These are phyloP conservation scores for Solanum chacoense DNA, from an alignment of 305 asterid genomes.

Conservation along the genomic window DNA sequence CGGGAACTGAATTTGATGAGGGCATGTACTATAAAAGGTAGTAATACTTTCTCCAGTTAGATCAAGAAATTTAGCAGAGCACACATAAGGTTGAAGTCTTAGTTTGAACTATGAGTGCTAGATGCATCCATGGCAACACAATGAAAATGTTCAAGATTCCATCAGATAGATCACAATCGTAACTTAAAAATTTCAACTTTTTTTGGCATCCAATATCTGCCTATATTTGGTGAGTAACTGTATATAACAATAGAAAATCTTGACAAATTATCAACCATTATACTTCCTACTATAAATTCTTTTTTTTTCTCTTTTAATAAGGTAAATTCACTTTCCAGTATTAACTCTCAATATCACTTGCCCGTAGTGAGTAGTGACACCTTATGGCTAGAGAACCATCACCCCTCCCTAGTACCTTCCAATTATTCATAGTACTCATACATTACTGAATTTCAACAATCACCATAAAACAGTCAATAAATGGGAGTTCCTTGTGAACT, in stretches of 20 bases:
- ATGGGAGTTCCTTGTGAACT: too few species aligned
- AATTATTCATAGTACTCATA: too few species aligned
- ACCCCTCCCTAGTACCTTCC: too few species aligned
- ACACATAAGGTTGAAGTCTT: not conserved
- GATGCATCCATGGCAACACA: not conserved
- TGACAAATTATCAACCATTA: not conserved
- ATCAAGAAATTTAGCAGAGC: not conserved
- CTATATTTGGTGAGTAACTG: not conserved
- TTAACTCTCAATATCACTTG: too few species aligned
- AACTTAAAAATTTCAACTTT: not conserved
- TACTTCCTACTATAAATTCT: not conserved
- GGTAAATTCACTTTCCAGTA: too few species aligned
- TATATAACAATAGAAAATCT: not conserved
- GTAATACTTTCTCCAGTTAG: not conserved
- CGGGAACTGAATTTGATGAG: not conserved
- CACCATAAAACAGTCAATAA: too few species aligned
- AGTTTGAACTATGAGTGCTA: not conserved
- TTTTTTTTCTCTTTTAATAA: too few species aligned
- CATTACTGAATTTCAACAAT: too few species aligned
- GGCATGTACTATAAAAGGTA: not conserved
- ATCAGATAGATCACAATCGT: not conserved
- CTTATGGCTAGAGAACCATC: too few species aligned
- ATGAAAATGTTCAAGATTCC: not conserved
- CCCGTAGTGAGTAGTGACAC: too few species aligned
- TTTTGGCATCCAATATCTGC: not conserved